Evolutionary conservation across 2,329 filamentous ascomycete genomes (phyloP).

Genomic region (Diaporthe sp.): DNA sequence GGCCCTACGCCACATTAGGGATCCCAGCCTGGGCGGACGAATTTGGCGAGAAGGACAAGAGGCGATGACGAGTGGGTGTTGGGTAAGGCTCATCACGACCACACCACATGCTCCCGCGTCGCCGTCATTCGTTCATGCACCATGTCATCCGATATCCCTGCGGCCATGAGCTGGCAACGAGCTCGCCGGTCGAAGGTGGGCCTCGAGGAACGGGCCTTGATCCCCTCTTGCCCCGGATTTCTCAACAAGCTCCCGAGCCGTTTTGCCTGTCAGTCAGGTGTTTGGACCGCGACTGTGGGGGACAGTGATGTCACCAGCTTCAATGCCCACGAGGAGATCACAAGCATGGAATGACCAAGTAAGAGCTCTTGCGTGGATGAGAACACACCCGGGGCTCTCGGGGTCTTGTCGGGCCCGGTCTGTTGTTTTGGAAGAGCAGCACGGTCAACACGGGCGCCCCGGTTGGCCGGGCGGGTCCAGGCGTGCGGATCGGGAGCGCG

Average conservation of each 20-base stretch:
- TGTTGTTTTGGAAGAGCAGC: background rate
- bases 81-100: background rate
- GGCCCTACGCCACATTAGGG: background rate
- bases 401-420: background rate
- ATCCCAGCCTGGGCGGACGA: background rate
- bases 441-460: background rate
- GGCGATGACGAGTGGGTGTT: background rate
- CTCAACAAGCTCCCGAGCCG: conserved; percentile 9
- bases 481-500: background rate
- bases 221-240: conserved; percentile 5
- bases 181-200: background rate
- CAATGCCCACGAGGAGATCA: background rate
- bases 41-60: background rate
- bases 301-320: background rate
- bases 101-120: background rate
- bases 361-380: background rate
- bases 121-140: conserved; percentile 5
- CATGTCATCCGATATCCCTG: background rate
- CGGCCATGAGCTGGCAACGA: conserved; percentile 6
- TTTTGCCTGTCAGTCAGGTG: background rate
- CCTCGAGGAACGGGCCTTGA: background rate
- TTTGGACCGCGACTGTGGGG: conserved; percentile 1
- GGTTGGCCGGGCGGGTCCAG: conserved; percentile 11
- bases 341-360: background rate
- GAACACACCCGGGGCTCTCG: background rate